Evolutionary conservation across 306 rosid genomes (phyloP), one percentile per base, ranked within the genome.

Genomic region (Gynostemma pentaphyllum): DNA sequence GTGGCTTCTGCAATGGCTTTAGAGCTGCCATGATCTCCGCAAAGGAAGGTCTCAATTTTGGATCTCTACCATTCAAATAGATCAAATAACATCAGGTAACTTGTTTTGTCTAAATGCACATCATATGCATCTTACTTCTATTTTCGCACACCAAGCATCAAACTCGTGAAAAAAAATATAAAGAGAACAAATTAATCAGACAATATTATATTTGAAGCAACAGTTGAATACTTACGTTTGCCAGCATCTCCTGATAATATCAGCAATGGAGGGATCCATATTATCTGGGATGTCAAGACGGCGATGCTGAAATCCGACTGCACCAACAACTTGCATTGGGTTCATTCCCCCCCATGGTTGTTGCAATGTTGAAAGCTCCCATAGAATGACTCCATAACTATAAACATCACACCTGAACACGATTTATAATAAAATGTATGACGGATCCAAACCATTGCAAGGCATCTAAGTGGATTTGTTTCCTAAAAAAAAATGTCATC

Each of bases 271-370:
- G 26, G 97, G 94, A 75, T 94, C 94, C 48, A 89, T 48, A 30
- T 78, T 67, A 24, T 89, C 87, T 5, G 99, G 97, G 80, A 94
- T 89, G 69, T 94, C 99, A 62, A 94, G 99, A 44, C 99, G 97
- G 28, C 97, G 99, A 79, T 94, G 99, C 79, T 94, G 99, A 79
- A 94, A 94, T 71, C 99, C 99, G 22, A 94, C 99, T 0, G 99
- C 99, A 41, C 99, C 99, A 53, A 94, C 99, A 68, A 94, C 99
- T 83, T 94, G 99, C 99, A 94, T 94, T 1, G 99, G 94, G 71
- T 94, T 94, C 99, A 94, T 86, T 76, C 99, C 99, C 21, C 94
- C 90, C 99, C 99, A 94, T 0, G 99, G 99, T 73, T 94, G 99
- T 75, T 73, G 85, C 89, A 94, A 34, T 5, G 99, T 94, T 37